Conservation (phyloP, 176 grass and related monocot genomes). For the Oryza brachyantha region DNA sequence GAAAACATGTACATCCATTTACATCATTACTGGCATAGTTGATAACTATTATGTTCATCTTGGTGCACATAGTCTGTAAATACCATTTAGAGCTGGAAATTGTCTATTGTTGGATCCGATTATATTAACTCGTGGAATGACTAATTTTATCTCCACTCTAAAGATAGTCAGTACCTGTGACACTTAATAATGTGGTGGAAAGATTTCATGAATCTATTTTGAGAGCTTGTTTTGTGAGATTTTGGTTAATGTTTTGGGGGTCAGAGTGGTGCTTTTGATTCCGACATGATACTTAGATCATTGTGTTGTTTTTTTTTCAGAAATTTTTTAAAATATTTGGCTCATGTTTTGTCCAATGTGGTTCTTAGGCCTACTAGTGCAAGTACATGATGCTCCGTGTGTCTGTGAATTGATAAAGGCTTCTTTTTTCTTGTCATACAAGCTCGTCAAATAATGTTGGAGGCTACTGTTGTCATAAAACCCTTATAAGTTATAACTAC, state of each 20-base stretch:
- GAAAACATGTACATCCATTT: neutral
- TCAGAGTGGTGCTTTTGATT: neutral
- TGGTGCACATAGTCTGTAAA: neutral
- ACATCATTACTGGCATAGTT: neutral
- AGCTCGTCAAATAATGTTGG: too few relatives aligned
- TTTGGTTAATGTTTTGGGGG: neutral
- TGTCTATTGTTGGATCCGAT: neutral
- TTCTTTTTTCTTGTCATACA: neutral
- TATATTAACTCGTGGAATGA: neutral
- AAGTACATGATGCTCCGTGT: too few relatives aligned
- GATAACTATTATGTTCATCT: neutral
- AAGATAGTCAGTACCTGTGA: neutral
- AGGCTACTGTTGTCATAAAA: too few relatives aligned
- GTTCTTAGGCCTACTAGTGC: neutral
- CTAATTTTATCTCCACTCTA: neutral
- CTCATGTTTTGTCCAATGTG: neutral
- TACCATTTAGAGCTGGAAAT: slow-evolving; percentile 19
- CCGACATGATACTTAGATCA: neutral
- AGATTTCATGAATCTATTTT: neutral
- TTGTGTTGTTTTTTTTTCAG: neutral
- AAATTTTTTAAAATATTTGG: neutral
- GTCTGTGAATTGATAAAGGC: neutral
- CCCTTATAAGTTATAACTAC: too few relatives aligned
- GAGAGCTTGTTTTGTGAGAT: neutral
- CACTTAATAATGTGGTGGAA: neutral